Conservation (phyloP, 2,329 filamentous ascomycete species). For the Colletotrichum sp. region DNA sequence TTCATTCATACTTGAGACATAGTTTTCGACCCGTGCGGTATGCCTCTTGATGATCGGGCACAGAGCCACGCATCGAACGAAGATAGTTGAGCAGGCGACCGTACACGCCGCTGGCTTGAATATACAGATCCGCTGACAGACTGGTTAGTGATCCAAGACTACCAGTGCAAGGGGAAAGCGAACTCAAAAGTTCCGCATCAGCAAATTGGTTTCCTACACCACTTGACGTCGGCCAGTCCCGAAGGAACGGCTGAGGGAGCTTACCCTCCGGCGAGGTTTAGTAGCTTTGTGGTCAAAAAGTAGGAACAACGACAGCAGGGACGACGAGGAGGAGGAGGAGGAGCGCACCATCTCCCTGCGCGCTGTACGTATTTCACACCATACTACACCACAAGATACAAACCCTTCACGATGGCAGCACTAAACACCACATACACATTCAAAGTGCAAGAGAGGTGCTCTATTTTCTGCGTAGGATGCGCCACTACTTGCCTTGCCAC, state of each 20-base stretch:
- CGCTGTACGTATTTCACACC: too few relatives aligned
- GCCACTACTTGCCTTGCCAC: too few relatives aligned
- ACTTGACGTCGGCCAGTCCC: not conserved
- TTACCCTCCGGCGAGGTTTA: not conserved
- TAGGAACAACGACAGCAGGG: too few relatives aligned
- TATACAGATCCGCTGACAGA: not conserved
- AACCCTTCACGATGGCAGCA: too few relatives aligned
- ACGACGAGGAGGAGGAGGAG: too few relatives aligned
- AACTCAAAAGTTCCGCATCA: not conserved
- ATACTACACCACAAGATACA: too few relatives aligned
- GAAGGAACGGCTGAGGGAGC: not conserved
- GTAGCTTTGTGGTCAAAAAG: not conserved
- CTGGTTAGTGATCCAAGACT: not conserved
- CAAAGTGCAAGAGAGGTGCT: too few relatives aligned
- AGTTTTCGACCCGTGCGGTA: not conserved
- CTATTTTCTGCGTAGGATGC: too few relatives aligned
- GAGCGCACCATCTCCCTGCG: too few relatives aligned
- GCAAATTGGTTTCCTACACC: not conserved
- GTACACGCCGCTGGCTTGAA: not conserved
- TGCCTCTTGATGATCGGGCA: not conserved
- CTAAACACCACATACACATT: too few relatives aligned
- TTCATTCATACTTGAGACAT: not conserved
- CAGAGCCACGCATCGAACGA: not conserved
- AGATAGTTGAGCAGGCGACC: not conserved
- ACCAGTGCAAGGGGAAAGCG: not conserved